Conservation (phyloP, 192 early-diverging fungal species). For the Phlyctochytrium arcticum region DNA sequence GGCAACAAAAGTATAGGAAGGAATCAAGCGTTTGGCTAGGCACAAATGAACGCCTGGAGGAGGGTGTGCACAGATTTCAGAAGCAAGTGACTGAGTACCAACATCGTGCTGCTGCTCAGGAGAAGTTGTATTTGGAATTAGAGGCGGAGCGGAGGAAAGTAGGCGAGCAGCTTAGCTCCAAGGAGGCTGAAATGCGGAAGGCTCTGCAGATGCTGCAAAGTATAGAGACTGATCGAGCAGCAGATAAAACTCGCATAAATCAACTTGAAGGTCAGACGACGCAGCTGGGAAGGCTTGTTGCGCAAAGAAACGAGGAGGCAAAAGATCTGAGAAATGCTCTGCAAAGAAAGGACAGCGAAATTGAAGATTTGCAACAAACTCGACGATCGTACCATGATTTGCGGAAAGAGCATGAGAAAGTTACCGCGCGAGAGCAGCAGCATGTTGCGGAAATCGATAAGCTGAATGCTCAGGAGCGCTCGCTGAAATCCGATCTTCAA, state of each 20-base stretch:
- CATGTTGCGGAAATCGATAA: slow-evolving; percentile 42
- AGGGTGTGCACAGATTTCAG: slow-evolving; percentile 25
- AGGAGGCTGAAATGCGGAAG: slow-evolving; percentile 40
- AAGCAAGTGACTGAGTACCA: slow-evolving; percentile 13
- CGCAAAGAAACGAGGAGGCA: slow-evolving; percentile 34
- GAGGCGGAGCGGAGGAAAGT: slow-evolving; percentile 29
- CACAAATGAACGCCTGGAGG: slow-evolving; percentile 22
- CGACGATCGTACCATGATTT: slow-evolving; percentile 21
- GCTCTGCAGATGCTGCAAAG: slow-evolving; percentile 29
- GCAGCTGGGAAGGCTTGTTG: slow-evolving; percentile 30
- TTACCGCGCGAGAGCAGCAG: slow-evolving; percentile 34
- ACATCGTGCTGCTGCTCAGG: slow-evolving; percentile 12
- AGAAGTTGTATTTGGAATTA: slow-evolving; percentile 30
- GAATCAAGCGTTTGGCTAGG: slow-evolving; percentile 22
- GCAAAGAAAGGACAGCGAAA: slow-evolving; percentile 12
- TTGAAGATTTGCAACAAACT: slow-evolving; percentile 25
- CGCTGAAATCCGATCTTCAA: slow-evolving; percentile 35
- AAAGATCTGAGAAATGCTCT: slow-evolving; percentile 26
- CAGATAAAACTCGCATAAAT: slow-evolving; percentile 35
- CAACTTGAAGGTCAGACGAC: slow-evolving; percentile 32
- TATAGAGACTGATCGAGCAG: slow-evolving; percentile 28
- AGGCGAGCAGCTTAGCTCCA: slow-evolving; percentile 14
- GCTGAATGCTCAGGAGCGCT: slow-evolving; percentile 20
- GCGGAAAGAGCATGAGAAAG: slow-evolving; percentile 31
- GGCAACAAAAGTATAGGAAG: slow-evolving; percentile 27